Evolutionary conservation across 441 rosid genomes (phyloP).

Genomic region (Corymbia calophylla): DNA sequence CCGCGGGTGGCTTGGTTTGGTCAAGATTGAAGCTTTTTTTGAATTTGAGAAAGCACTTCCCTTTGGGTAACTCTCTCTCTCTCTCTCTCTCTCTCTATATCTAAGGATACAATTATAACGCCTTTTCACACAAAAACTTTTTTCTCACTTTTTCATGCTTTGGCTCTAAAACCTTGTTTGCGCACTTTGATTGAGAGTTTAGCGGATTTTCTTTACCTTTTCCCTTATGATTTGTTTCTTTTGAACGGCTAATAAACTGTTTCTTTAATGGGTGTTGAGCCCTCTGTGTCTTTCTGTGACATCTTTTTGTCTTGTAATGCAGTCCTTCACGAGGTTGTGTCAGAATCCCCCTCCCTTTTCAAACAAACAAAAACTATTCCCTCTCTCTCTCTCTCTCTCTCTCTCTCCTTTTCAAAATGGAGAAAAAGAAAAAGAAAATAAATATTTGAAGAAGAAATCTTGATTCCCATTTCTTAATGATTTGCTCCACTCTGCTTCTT

Average conservation of each 20-base stretch:
- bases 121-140: background rate
- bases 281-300: background rate
- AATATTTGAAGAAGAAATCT: background rate
- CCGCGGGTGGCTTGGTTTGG: background rate
- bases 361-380: background rate
- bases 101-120: background rate
- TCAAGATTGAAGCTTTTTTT: background rate
- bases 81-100: background rate
- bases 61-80: background rate
- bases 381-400: background rate
- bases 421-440: background rate
- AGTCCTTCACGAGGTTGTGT: background rate
- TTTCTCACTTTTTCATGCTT: background rate
- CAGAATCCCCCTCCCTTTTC: background rate
- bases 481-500: background rate
- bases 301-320: slow-evolving; percentile 1
- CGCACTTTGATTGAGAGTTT: background rate
- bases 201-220: background rate
- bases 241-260: background rate
- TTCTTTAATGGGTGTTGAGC: background rate
- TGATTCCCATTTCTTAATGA: background rate
- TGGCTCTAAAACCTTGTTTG: background rate
- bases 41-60: background rate
- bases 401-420: background rate
- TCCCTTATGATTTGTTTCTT: background rate